Base-by-base conservation (phyloP, 768 basidiomycete genomes). In the Pisolithus sp. region DNA sequence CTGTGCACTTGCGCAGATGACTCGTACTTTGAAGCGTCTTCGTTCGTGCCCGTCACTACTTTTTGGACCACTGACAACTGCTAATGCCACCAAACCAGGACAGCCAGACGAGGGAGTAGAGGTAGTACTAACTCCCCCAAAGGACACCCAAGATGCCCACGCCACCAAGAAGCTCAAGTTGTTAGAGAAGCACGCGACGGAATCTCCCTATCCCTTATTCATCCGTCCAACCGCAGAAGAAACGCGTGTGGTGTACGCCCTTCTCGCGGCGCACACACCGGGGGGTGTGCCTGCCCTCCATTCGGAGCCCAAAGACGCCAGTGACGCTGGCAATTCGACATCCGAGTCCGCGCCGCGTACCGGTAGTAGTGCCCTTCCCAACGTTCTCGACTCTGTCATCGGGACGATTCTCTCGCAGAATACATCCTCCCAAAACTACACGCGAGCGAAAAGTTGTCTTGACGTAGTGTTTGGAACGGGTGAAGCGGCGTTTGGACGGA, bases 351-450 rank as follows among this genome's bases (percentile, higher is more conserved):
- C 76, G 5, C 49, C 58, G 51, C 75, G 75, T 0, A 77, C 76
- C 47, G 78, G 76, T 2, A 34, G 34, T 34, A 15, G 34, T 17
- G 62, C 69, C 37, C 72, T 73, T 2, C 73, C 75, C 3, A 77
- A 83, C 57, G 78, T 83, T 53, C 70, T 83, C 50, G 81, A 81
- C 53, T 66, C 78, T 10, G 73, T 82, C 53, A 77, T 84, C 36
- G 76, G 73, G 21, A 80, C 79, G 1, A 72, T 84, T 51, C 75
- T 84, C 30, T 81, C 80, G 30, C 81, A 83, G 59, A 81, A 80
- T 54, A 83, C 81, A 1, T 76, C 80, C 18, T 63, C 66, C 9
- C 62, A 60, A 28, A 82, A 82, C 58, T 76, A 73, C 6, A 67
- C 78, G 3, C 67, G 74, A 13, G 79, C 81, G 21, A 81, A 82